phyloP scores from a whole-genome alignment of 208 protist genomes.

The Naegleria gruberi region DNA sequence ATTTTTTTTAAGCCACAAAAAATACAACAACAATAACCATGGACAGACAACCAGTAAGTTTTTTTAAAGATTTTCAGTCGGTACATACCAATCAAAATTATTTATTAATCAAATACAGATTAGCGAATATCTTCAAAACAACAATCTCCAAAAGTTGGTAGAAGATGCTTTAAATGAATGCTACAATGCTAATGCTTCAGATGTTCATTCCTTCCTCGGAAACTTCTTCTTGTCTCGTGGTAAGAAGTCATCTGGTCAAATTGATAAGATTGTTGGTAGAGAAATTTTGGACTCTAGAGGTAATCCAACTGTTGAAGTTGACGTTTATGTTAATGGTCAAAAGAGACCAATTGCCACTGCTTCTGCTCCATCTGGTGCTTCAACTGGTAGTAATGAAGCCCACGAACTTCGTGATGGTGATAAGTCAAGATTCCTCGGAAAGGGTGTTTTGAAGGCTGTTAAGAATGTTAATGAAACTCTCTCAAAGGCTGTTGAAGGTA shows the following conservation, averaged over 20 bases:
- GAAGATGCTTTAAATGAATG: conserved; percentile 22
- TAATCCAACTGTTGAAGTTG: conserved; percentile 29
- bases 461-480: conserved; percentile 93
- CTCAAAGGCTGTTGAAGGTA: conserved; percentile 78
- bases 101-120: conserved; percentile 11
- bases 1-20: too few relatives aligned
- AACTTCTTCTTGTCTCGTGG: background rate
- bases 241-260: background rate
- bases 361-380: conserved; percentile 95
- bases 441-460: conserved; percentile 89
- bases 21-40: too few relatives aligned
- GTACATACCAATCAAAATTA: too few relatives aligned
- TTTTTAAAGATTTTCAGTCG: too few relatives aligned
- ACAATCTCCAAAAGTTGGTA: conserved; percentile 17
- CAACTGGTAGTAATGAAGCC: conserved; percentile 96
- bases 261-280: background rate
- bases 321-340: background rate
- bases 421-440: conserved; percentile 78
- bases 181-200: conserved; percentile 9
- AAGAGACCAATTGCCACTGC: conserved; percentile 50
- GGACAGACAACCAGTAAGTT: too few relatives aligned
- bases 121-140: background rate
- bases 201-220: background rate
- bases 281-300: conserved; percentile 27
- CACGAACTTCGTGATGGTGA: conserved; percentile 92